Evolutionary conservation across 2,329 filamentous ascomycete species (phyloP), one percentile per base, ranked within the genome.

Genomic region (Arthrinium phaeospermum): DNA sequence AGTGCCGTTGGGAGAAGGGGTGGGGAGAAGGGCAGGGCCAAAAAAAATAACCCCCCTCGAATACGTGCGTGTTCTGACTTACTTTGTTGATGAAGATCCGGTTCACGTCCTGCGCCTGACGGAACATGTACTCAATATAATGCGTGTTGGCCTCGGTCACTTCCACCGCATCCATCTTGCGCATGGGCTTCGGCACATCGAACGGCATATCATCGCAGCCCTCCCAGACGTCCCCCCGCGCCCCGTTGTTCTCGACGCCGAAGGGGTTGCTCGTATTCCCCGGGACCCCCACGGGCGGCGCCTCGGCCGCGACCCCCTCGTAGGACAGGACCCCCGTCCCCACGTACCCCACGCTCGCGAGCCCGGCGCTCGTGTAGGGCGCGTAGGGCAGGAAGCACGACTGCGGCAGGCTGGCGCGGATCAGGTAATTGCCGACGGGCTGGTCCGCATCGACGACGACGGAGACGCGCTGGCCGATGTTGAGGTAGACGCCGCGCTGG

Each of bases 21-120:
- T 19, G 46, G 57, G 19, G 67, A 51, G n/a, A 67, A 24, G 61
- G 47, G 37, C 37, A 61, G 30, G n/a, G 41, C 37, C 27, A 47
- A 10, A 19, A 5, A 14, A 46, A 16, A 30, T 2, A 16, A n/a
- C n/a, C n/a, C n/a, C n/a, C n/a, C n/a, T n/a, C n/a, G n/a, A n/a
- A n/a, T n/a, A n/a, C n/a, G n/a, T n/a, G n/a, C 14, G 24, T 14
- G 27, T 7, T 34, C 8, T 12, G 27, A 71, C 77, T 68, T 68
- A 80, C 80, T 75, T 80, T 81, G 69, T 83, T 82, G 47, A 83
- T 75, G 71, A 81, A 82, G 68, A 82, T 81, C 37, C 81, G 78
- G 71, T 82, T 82, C 14, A 83, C 77, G 51, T 81, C 77, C 73
- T 80, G 79, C 64, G 80, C 79, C 69, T 81, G 79, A 24, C 79